Percentiles rank a stretch among this genome's conserved stretches.
These are phyloP conservation scores for Gracilaria vermiculophylla DNA, from an alignment of 23 red algal species.

Conservation along the genomic window DNA sequence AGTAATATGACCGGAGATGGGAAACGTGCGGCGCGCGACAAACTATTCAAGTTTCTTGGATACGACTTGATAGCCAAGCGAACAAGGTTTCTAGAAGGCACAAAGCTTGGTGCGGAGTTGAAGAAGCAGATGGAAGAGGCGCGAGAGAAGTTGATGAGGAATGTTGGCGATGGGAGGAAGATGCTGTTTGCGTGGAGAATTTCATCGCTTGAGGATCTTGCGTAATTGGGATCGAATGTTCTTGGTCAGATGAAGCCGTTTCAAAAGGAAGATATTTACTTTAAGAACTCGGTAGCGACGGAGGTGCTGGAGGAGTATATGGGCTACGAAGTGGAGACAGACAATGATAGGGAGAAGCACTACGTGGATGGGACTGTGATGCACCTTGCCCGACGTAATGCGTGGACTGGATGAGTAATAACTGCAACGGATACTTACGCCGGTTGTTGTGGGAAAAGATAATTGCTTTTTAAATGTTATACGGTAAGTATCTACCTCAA, in stretches of 20 bases:
- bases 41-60: not conserved
- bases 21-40: not conserved
- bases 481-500: not conserved
- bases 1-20: not conserved
- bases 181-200: not conserved
- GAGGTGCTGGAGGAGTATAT: not conserved
- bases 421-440: not conserved
- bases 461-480: not conserved
- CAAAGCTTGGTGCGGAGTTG: not conserved
- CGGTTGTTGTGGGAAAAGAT: not conserved
- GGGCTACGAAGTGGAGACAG: not conserved
- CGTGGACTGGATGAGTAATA: not conserved
- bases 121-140: constrained; percentile 21
- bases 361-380: not conserved
- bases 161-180: not conserved
- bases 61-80: constrained; percentile 2
- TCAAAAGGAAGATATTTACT: not conserved
- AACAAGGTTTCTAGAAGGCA: not conserved
- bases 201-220: not conserved
- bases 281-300: not conserved
- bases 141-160: not conserved
- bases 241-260: not conserved
- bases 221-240: not conserved
- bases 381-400: not conserved
- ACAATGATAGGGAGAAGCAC: not conserved